Conservation (phyloP, 108 stramenopile genomes). For the Mayamaea pseudoterrestris region DNA sequence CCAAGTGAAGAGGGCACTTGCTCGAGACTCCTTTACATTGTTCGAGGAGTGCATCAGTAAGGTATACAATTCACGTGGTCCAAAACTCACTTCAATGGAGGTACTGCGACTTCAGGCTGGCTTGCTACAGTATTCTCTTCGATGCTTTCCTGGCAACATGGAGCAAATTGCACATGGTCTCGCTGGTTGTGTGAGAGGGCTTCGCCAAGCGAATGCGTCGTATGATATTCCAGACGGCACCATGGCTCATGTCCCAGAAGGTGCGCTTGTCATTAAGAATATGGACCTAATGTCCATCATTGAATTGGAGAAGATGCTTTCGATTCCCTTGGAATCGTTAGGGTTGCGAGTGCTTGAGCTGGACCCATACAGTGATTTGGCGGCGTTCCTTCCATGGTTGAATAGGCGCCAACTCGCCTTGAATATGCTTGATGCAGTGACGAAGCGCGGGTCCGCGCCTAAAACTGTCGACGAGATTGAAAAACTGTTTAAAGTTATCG, state of each 20-base stretch:
- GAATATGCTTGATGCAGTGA: constrained; percentile 52
- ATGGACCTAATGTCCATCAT: constrained; percentile 69
- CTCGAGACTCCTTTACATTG: constrained; percentile 74
- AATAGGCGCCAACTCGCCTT: constrained; percentile 72
- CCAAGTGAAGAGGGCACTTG: constrained; percentile 52
- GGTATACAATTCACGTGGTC: constrained; percentile 78
- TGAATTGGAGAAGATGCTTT: constrained; percentile 83
- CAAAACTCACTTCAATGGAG: constrained; percentile 66
- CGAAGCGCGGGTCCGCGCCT: constrained; percentile 32
- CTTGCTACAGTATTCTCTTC: constrained; percentile 79
- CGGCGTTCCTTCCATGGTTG: constrained; percentile 87
- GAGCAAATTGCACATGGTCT: constrained; percentile 80
- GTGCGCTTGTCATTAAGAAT: constrained; percentile 16
- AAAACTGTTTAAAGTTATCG: constrained; percentile 74
- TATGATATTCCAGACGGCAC: constrained; percentile 18
- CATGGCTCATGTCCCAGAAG: constrained; percentile 15
- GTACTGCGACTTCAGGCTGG: constrained; percentile 88
- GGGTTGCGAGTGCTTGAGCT: constrained; percentile 75
- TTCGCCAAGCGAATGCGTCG: constrained; percentile 50
- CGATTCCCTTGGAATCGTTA: constrained; percentile 72
- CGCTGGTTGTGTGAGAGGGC: constrained; percentile 47
- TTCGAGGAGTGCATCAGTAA: constrained; percentile 86
- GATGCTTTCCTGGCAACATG: constrained; percentile 85
- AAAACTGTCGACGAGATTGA: constrained; percentile 56
- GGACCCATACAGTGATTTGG: constrained; percentile 61